These are phyloP conservation scores for Microbotryum lychnidis-dioicae DNA, from an alignment of 1,284 basidiomycete species.

Conservation along the genomic window DNA sequence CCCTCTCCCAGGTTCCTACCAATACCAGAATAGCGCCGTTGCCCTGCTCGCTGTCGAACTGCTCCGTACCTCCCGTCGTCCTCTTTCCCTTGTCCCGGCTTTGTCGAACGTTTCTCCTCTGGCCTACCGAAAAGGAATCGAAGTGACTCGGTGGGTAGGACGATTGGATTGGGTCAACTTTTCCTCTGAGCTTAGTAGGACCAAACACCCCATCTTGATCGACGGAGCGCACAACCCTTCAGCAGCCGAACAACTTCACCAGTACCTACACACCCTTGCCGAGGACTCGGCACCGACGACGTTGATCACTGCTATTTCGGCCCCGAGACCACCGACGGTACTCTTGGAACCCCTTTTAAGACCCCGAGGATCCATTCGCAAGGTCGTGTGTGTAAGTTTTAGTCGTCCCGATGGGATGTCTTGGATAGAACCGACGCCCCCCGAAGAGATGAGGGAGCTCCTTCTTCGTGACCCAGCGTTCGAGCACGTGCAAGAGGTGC, in stretches of 20 bases:
- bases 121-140: conserved; percentile 54
- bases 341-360: conserved; percentile 73
- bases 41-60: conserved; percentile 59
- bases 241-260: conserved; percentile 60
- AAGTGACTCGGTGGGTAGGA: conserved; percentile 64
- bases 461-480: conserved; percentile 44
- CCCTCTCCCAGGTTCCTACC: conserved; percentile 70
- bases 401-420: conserved; percentile 79
- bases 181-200: background rate
- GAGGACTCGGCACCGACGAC: conserved; percentile 25
- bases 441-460: conserved; percentile 44
- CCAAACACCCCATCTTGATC: conserved; percentile 50
- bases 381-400: conserved; percentile 36
- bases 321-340: conserved; percentile 43
- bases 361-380: conserved; percentile 52
- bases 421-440: conserved; percentile 64
- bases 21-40: conserved; percentile 67
- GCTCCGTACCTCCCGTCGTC: conserved; percentile 48
- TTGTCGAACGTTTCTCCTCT: conserved; percentile 44
- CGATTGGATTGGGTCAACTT: conserved; percentile 64
- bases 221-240: conserved; percentile 96
- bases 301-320: conserved; percentile 26
- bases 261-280: conserved; percentile 56
- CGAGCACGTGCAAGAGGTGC: conserved; percentile 12
- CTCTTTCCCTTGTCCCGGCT: conserved; percentile 28